Base-by-base conservation (phyloP, 2,329 filamentous ascomycete species). In the Ascochyta clinopodiicola region DNA sequence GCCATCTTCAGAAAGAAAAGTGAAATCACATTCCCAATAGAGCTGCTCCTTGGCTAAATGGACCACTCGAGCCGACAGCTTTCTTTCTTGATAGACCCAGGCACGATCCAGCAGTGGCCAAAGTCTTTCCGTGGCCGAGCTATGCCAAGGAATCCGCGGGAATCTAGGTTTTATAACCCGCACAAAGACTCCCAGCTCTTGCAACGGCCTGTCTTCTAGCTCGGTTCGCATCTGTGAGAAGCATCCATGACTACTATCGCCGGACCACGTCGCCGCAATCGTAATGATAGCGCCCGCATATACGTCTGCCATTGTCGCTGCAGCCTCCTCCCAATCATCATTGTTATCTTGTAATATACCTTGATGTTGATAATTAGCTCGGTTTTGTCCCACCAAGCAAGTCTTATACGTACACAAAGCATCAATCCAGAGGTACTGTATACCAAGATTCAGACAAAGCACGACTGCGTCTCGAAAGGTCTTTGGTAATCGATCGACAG, bases 361-460 rank as follows among this genome's bases (percentile, higher is more conserved):
- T 42, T 2, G 2, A 29, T 17, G 6, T 4, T 5, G 15, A n/a
- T 12, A 10, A 8, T 25, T 17, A 42, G 21, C 10, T 42, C 10
- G 10, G 2, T 1, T 17, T n/a, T n/a, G 9, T 2, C 21, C 25
- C 2, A 9, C 19, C 1, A 4, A 6, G 2, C 7, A 10, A 24
- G 1, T 15, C 12, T 0, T 5, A 29, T 3, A 42, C 38, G 12
- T 29, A 42, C 38, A 42, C 1, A 42, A 5, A 2, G 38, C 38
- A 42, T 42, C 38, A 15, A 42, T 42, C 38, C 38, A 42, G 9
- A 42, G 21, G n/a, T 42, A 42, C 1, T 25, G 38, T n/a, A 42
- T 19, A n/a, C 10, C 3, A 6, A 42, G 38, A n/a, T 1, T 24
- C 1, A 42, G 9, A 1, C 38, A 42, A 6, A 42, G n/a, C 19